phyloP scores from a whole-genome alignment of 352 stramenopile species.

The Discostella stelligera region DNA sequence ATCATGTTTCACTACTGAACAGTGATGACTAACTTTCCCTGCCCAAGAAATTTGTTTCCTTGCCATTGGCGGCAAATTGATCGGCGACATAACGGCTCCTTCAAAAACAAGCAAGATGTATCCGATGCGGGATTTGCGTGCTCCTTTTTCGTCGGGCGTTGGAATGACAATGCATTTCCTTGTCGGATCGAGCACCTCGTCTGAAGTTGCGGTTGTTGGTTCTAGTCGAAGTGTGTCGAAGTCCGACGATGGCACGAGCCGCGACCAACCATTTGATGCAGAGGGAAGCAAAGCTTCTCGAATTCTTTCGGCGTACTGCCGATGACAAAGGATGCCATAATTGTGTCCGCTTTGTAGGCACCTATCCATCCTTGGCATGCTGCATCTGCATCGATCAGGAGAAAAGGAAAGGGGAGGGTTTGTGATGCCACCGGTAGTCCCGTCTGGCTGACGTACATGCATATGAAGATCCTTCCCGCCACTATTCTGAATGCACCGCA shows the following conservation, averaged over 20 bases:
- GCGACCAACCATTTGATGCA: conserved; percentile 14
- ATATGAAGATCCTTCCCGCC: background rate
- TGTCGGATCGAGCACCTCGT: conserved; percentile 4
- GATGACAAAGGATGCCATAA: conserved; percentile 44
- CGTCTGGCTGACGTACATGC: background rate
- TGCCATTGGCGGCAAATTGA: conserved; percentile 43
- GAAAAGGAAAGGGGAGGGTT: no score
- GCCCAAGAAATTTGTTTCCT: conserved; percentile 62
- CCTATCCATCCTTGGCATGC: background rate
- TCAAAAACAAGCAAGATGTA: conserved; percentile 38
- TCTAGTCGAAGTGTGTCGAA: background rate
- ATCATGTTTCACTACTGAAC: conserved; percentile 3
- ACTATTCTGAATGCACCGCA: background rate
- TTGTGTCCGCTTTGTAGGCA: conserved; percentile 1
- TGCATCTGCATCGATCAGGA: background rate
- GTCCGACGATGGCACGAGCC: conserved; percentile 6
- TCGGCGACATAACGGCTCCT: conserved; percentile 18
- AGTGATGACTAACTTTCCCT: conserved; percentile 44
- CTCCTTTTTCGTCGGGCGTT: conserved; percentile 34
- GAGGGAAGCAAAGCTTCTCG: conserved; percentile 30
- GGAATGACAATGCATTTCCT: conserved; percentile 34
- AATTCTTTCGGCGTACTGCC: conserved; percentile 41
- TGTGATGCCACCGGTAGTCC: no score
- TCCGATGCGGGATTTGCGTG: conserved; percentile 30
- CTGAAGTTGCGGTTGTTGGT: background rate